Evolutionary conservation across 2,329 filamentous ascomycete species (phyloP), one percentile per base, ranked within the genome.

Genomic region (Neophaeococcomyces aloes): DNA sequence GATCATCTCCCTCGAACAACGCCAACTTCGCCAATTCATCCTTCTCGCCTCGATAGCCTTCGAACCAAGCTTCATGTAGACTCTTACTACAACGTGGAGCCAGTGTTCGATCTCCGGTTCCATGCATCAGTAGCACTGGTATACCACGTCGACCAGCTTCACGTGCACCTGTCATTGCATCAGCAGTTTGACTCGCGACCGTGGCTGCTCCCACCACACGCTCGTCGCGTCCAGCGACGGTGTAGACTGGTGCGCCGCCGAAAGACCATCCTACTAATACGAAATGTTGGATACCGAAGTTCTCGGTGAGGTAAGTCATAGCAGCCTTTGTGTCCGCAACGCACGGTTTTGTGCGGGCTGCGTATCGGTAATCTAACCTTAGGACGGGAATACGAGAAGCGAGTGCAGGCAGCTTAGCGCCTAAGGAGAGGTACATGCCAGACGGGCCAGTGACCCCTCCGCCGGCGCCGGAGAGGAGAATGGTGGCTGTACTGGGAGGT

Each of bases 181-280:
- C 57, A 1, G 57, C 61, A 3, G 61, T 65, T 52, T 67, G 65
- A 19, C 61, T 62, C 1, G 64, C 64, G 1, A 67, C 52, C 1
- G 63, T 65, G 2, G 64, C 65, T 18, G 63, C 61, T 2, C 63
- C 65, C 0, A 59, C 44, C 17, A 62, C 54, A 4, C 65, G 52
- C 21, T 56, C 44, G n/a, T 44, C 41, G 3, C 49, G 27, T 2
- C 54, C 60, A 6, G 56, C 64, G 10, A 61, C 57, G 1, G 59
- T 62, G 52, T 66, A 64, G 14, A 63, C 65, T 1, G 64, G 64
- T 15, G 62, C 64, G 4, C 65, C 61, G 15, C 66, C 64, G 40
- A 68, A 67, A 8, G 60, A 64, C 65, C 65, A 68, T 35, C 66
- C 65, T 1, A 66, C 56, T 11, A 68, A 46, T 4, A 67, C 64